Evolutionary conservation across 2,329 filamentous ascomycete species (phyloP).

Genomic region (Trematosphaeria pertusa): DNA sequence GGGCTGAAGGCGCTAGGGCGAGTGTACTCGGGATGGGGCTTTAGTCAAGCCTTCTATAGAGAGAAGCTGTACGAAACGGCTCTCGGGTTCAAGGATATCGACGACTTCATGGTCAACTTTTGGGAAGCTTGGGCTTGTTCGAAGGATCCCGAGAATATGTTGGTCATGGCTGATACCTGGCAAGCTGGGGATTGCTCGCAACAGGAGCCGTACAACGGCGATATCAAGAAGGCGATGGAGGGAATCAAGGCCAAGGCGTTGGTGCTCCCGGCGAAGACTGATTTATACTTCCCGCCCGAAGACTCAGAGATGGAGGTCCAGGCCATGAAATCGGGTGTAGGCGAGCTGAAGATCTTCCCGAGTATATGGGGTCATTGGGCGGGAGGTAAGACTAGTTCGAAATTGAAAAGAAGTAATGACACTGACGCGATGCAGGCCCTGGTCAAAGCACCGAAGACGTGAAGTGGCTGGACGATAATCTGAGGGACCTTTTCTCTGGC

Average conservation of each 20-base stretch:
- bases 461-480: slow-evolving; percentile 71
- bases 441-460: slow-evolving; percentile 74
- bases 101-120: slow-evolving; percentile 76
- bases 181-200: slow-evolving; percentile 74
- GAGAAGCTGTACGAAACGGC: slow-evolving; percentile 70
- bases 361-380: slow-evolving; percentile 69
- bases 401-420: slow-evolving; percentile 14
- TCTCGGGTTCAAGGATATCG: slow-evolving; percentile 71
- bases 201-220: slow-evolving; percentile 71
- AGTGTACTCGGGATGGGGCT: slow-evolving; percentile 82
- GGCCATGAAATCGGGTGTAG: slow-evolving; percentile 66
- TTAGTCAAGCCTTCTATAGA: slow-evolving; percentile 80
- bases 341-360: slow-evolving; percentile 61
- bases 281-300: slow-evolving; percentile 83
- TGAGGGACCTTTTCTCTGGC: slow-evolving; percentile 60
- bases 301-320: slow-evolving; percentile 77
- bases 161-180: slow-evolving; percentile 81
- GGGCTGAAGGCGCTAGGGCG: slow-evolving; percentile 75
- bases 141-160: slow-evolving; percentile 78
- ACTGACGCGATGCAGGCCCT: slow-evolving; percentile 58
- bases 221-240: slow-evolving; percentile 68
- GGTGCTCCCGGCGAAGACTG: slow-evolving; percentile 74
- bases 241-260: slow-evolving; percentile 75
- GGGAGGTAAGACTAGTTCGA: slow-evolving; percentile 51
- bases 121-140: slow-evolving; percentile 78